Evolutionary conservation across 805 yeast species (phyloP).

Genomic region (Metschnikowia lunata): DNA sequence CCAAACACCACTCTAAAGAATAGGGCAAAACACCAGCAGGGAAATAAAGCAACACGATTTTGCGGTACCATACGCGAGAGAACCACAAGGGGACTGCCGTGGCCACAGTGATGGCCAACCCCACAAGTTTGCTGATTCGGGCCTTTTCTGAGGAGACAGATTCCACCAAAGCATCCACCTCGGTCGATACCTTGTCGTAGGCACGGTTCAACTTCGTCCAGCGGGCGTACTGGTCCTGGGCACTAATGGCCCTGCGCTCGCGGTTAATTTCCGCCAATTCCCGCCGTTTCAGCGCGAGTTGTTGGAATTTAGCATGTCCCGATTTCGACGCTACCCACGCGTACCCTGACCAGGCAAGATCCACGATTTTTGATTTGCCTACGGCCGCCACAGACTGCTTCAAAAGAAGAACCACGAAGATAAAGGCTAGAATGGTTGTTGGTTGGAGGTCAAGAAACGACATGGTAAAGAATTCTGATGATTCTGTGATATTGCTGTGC

Average conservation of each 20-base stretch:
- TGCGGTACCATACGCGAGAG: slow-evolving; percentile 50
- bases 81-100: slow-evolving; percentile 48
- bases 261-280: slow-evolving; percentile 47
- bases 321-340: slow-evolving; percentile 27
- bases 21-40: slow-evolving; percentile 57
- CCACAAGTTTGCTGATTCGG: slow-evolving; percentile 29
- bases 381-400: slow-evolving; percentile 29
- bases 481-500: no score
- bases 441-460: slow-evolving; percentile 29
- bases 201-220: slow-evolving; percentile 91
- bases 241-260: slow-evolving; percentile 60
- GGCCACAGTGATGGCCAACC: slow-evolving; percentile 29
- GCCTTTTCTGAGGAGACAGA: slow-evolving; percentile 35
- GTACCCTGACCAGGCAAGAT: slow-evolving; percentile 37
- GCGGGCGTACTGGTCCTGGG: slow-evolving; percentile 91
- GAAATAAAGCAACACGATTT: slow-evolving; percentile 51
- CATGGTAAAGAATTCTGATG: background rate
- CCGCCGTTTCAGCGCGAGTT: slow-evolving; percentile 25
- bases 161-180: slow-evolving; percentile 43
- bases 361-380: slow-evolving; percentile 33
- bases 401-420: slow-evolving; percentile 17
- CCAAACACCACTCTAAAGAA: slow-evolving; percentile 49
- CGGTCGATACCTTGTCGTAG: slow-evolving; percentile 51
- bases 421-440: slow-evolving; percentile 33
- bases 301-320: slow-evolving; percentile 29